Evolutionary conservation across 73 alveolate genomes (phyloP).

Genomic region (Symbiodinium natans): DNA sequence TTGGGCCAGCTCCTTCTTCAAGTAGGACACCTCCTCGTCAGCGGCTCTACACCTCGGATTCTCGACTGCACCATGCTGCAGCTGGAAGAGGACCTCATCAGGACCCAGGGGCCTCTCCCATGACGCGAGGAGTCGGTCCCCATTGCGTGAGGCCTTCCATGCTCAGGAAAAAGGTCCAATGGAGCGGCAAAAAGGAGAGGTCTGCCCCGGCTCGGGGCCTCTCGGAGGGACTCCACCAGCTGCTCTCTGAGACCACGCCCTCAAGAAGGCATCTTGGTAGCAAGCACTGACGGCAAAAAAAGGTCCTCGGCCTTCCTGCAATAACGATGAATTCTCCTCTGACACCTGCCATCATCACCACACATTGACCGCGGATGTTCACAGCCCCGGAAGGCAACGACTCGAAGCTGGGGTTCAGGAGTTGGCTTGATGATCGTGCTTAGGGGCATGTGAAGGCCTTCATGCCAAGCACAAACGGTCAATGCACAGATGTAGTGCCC

Average conservation of each 20-base stretch:
- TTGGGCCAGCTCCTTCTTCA: conserved; percentile 23
- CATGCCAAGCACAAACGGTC: no score
- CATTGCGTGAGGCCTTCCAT: conserved; percentile 41
- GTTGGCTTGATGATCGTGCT: no score
- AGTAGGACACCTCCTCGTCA: conserved; percentile 19
- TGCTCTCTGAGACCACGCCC: conserved; percentile 56
- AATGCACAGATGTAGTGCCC: no score
- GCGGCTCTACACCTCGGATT: conserved; percentile 34
- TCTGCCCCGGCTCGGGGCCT: neutral
- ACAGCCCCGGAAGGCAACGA: no score
- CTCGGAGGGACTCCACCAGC: conserved; percentile 77
- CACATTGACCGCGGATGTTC: neutral
- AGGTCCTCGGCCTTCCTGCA: conserved; percentile 31
- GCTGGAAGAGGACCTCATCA: neutral
- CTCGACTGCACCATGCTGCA: neutral
- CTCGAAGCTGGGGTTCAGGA: no score
- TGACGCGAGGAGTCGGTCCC: conserved; percentile 79
- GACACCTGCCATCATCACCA: conserved; percentile 22
- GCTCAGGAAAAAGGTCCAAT: neutral
- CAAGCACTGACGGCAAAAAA: neutral
- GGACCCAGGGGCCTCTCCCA: conserved; percentile 41
- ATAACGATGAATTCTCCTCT: conserved; percentile 38
- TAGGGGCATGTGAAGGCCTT: no score
- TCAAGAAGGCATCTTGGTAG: neutral
- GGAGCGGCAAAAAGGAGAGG: neutral